phyloP scores from a whole-genome alignment of 2,329 filamentous ascomycete genomes.

The Seiridium unicorne region DNA sequence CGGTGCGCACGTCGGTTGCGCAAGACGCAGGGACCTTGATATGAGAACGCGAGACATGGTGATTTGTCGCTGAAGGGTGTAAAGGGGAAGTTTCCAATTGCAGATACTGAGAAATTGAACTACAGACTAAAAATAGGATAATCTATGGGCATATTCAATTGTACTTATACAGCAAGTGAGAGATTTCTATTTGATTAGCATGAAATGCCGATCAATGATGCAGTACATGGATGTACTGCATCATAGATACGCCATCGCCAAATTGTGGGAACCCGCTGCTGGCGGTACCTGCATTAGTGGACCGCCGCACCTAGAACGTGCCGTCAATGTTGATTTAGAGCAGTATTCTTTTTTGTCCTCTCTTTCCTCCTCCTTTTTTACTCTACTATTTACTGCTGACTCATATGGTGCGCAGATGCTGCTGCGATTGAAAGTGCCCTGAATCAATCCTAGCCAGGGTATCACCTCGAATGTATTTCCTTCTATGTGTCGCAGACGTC shows the following conservation, averaged over 20 bases:
- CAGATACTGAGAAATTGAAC: neutral
- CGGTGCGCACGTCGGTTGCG: neutral
- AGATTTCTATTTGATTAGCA: neutral
- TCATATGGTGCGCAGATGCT: too few relatives aligned
- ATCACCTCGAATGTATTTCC: too few relatives aligned
- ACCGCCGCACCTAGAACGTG: neutral
- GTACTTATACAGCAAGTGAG: neutral
- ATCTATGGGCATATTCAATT: neutral
- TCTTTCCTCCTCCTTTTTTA: neutral
- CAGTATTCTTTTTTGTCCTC: neutral
- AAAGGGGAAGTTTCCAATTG: neutral
- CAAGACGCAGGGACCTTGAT: neutral
- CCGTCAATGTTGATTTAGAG: neutral
- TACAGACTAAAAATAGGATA: neutral
- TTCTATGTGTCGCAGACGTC: too few relatives aligned
- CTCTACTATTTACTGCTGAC: neutral
- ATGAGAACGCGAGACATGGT: neutral
- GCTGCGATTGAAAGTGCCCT: too few relatives aligned
- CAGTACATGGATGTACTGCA: neutral
- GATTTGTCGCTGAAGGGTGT: neutral
- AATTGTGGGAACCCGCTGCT: neutral
- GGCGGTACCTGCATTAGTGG: conserved; percentile 2
- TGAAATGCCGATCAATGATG: neutral
- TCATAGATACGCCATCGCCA: conserved; percentile 1
- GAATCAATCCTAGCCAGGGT: too few relatives aligned